Base-by-base conservation (phyloP, 2,329 filamentous ascomycete genomes). In the Sphaerulina vaccinii region DNA sequence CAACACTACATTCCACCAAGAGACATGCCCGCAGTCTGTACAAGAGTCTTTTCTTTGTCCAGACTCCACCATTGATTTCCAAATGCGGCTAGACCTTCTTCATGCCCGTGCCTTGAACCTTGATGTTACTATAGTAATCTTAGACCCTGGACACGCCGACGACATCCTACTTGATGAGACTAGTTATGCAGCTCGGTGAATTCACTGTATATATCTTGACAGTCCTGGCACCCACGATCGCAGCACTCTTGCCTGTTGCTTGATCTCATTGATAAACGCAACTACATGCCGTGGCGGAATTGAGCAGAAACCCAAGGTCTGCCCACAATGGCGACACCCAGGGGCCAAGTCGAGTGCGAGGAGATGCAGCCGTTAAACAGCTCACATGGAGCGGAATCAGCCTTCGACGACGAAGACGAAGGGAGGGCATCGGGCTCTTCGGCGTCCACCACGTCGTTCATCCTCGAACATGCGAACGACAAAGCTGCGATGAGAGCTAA, bases 391-490 rank as follows among this genome's bases (percentile, higher is more conserved):
- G 54, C 64, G 33, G 50, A 64, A 49, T 66, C 64, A 53, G 52
- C 57, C 52, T 70, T 69, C 52, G 65, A 69, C 55, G 49, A 56
- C 35, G n/a, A 13, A 5, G 49, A 69, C 69, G 56, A 63, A 64
- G 39, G 68, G 60, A 5, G 65, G 67, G 47, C 58, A 43, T 89
- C 88, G 3, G 70, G 81, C 39, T 88, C 86, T n/a, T 86, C 86
- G 35, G 84, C 84, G n/a, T 93, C 88, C 27, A 92, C 88, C 9
- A 90, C 86, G 3, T 92, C 88, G 62, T 77, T 93, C 11, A 82
- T 93, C 48, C 88, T 93, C 66, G 88, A 93, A 60, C 83, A 86
- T 57, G 79, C 92, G 59, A 79, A 82, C 62, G 84, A 88, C 66
- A 70, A 64, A 57, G 68, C 60, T 61, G 69, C 56, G 66, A 71